Evolutionary conservation across 2,329 filamentous ascomycete genomes (phyloP), one percentile per base, ranked within the genome.

Genomic region (Xylariaceae sp.): DNA sequence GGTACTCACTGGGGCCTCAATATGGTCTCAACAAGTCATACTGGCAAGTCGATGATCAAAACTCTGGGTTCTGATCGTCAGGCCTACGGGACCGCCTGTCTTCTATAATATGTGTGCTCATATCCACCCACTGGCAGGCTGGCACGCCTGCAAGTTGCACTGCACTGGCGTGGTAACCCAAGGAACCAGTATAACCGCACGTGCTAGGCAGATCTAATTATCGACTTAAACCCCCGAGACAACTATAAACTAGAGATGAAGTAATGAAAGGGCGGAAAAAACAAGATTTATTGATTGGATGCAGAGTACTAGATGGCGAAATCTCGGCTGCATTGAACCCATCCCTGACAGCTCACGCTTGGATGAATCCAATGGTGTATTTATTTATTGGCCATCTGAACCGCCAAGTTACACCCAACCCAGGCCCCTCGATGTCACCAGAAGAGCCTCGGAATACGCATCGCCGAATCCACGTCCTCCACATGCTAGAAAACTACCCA

Each of bases 201-300:
- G 36, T 39, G 36, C 39, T 19, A 57, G 47, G 49, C 55, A 47
- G 46, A 55, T 50, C 46, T 34, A 40, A 46, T 42, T 13, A 19
- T 49, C 43, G 36, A 63, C 62, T 61, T 61, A 58, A 57, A 55
- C 50, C 46, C 45, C 42, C 49, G 48, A 53, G 61, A 60, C 57
- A 58, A 50, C 58, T 52, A 53, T 51, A 57, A 60, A 58, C 47
- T 32, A 48, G 47, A 36, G 42, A 52, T 53, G 59, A 52, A 61
- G 52, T 56, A 58, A 59, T 58, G 41, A 15, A 16, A 43, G 21
- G 2, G 13, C 2, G n/a, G n/a, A 13, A 58, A 52, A 59, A 62
- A 54, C 54, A 46, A 34, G 54, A 30, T 58, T 61, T 59, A 63
- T 63, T 62, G 59, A 65, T 65, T 63, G 61, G 62, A 47, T 60